These are phyloP conservation scores for Dictyostelium purpureum DNA, from an alignment of 78 protist genomes.

Conservation along the genomic window DNA sequence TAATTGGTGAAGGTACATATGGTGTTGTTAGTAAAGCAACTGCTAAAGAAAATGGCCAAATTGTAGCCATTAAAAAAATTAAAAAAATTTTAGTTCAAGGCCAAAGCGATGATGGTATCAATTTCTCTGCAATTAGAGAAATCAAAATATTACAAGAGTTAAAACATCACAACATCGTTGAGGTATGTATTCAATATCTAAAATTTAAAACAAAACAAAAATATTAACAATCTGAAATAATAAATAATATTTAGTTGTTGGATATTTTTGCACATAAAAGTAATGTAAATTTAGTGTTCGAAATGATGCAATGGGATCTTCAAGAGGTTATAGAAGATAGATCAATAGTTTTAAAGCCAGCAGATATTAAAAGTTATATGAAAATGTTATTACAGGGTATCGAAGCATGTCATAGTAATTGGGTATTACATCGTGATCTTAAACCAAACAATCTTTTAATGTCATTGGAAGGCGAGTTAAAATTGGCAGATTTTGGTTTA, in stretches of 20 bases:
- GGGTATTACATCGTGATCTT: constrained; percentile 88
- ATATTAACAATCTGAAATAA: not conserved
- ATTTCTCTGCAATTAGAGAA: constrained; percentile 87
- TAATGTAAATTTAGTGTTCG: constrained; percentile 86
- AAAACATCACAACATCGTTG: constrained; percentile 82
- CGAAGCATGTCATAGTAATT: constrained; percentile 58
- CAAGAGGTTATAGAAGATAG: constrained; percentile 72
- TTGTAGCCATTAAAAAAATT: constrained; percentile 87
- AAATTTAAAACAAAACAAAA: not conserved
- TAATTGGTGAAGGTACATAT: constrained; percentile 89
- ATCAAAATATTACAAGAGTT: constrained; percentile 84
- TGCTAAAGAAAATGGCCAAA: constrained; percentile 42
- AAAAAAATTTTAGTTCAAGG: constrained; percentile 11
- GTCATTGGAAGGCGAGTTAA: constrained; percentile 57
- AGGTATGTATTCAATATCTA: constrained; percentile 1
- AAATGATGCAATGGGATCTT: constrained; percentile 82
- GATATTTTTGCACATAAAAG: constrained; percentile 81
- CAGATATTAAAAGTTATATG: constrained; percentile 83
- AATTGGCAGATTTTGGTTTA: constrained; percentile 91
- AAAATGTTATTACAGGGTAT: constrained; percentile 78
- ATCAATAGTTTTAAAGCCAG: constrained; percentile 50
- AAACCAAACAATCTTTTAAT: constrained; percentile 90
- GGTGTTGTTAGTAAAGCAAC: constrained; percentile 82
- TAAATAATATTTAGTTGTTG: not conserved
- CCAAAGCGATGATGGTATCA: constrained; percentile 69